Evolutionary conservation across 768 basidiomycete species (phyloP).

Genomic region (Lactarius psammicola): DNA sequence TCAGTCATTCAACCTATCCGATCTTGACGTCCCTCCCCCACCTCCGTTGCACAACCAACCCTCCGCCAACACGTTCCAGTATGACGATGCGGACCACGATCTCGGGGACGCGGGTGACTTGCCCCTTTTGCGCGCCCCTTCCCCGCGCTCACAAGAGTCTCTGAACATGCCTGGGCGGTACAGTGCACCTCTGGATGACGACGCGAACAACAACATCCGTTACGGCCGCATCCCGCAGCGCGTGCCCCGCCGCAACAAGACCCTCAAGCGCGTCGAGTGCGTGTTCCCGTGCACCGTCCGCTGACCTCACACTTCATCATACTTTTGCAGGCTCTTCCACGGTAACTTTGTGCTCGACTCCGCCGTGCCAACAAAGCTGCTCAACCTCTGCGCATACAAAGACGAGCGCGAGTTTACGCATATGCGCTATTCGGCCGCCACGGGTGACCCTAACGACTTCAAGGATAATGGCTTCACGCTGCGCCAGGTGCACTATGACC

Average conservation of each 20-base stretch:
- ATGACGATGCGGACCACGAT: conserved; percentile 38
- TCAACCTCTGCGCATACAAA: conserved; percentile 74
- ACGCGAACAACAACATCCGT: conserved; percentile 59
- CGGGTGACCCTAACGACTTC: conserved; percentile 95
- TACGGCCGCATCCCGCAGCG: conserved; percentile 92
- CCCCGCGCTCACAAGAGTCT: conserved; percentile 26
- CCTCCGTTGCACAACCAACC: conserved; percentile 22
- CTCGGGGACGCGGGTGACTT: conserved; percentile 58
- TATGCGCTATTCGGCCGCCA: conserved; percentile 95
- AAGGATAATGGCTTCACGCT: conserved; percentile 78
- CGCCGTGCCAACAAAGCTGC: conserved; percentile 85
- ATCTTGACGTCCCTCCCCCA: conserved; percentile 29
- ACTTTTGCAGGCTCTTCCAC: conserved; percentile 62
- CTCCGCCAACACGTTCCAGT: conserved; percentile 24
- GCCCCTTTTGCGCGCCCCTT: conserved; percentile 49
- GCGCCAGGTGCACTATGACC: conserved; percentile 89
- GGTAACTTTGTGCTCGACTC: conserved; percentile 94
- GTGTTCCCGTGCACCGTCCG: conserved; percentile 32
- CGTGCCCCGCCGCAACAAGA: conserved; percentile 87
- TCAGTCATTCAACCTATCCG: conserved; percentile 16
- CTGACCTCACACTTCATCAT: background rate
- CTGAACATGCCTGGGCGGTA: conserved; percentile 49
- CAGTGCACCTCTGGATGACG: conserved; percentile 36
- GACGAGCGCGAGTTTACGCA: conserved; percentile 90
- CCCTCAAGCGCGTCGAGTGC: conserved; percentile 87